phyloP scores from a whole-genome alignment of 176 grass and related monocot species.

The Elaeis guineensis region DNA sequence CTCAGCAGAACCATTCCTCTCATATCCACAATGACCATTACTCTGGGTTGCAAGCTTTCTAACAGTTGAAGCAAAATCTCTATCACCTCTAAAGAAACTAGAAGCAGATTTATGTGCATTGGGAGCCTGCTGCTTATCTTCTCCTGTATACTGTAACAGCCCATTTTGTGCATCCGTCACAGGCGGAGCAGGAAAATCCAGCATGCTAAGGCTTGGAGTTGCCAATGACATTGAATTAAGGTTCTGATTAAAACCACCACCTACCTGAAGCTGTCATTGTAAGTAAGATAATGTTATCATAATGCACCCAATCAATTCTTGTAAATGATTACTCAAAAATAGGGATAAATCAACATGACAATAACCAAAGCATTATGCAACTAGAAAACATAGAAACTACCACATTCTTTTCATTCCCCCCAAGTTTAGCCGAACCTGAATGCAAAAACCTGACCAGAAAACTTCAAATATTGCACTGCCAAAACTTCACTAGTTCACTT shows the following conservation, averaged over 20 bases:
- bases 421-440: no score
- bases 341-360: no score
- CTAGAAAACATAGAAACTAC: no score
- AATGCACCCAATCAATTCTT: no score
- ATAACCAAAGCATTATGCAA: no score
- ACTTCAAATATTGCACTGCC: no score
- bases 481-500: no score
- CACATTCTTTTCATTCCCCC: no score
- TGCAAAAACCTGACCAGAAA: no score
- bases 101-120: constrained; percentile 44
- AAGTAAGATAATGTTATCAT: neutral
- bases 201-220: constrained; percentile 62
- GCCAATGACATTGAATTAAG: constrained; percentile 31
- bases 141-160: constrained; percentile 30
- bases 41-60: constrained; percentile 40
- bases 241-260: constrained; percentile 37
- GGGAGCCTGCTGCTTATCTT: constrained; percentile 32
- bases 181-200: constrained; percentile 76
- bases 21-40: constrained; percentile 54
- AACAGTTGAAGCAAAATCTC: constrained; percentile 50
- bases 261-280: constrained; percentile 82
- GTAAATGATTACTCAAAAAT: no score
- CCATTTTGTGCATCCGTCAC: constrained; percentile 50
- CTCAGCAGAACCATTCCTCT: constrained; percentile 32
- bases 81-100: constrained; percentile 37